phyloP scores from a whole-genome alignment of 2,329 filamentous ascomycete genomes.

The Blumeria hordei region DNA sequence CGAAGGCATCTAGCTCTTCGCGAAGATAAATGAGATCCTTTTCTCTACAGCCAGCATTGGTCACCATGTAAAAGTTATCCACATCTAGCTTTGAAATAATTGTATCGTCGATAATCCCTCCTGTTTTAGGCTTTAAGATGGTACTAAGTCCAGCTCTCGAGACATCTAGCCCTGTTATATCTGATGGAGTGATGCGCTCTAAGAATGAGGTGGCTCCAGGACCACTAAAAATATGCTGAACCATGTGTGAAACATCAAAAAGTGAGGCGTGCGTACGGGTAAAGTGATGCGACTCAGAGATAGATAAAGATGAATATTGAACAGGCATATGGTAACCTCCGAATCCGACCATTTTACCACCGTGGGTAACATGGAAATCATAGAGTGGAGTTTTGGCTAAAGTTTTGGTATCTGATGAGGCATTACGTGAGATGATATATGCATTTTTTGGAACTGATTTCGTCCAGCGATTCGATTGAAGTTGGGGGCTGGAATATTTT shows the following conservation, averaged over 20 bases:
- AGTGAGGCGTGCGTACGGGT: slow-evolving; percentile 71
- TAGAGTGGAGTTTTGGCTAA: slow-evolving; percentile 49
- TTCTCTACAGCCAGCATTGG: slow-evolving; percentile 75
- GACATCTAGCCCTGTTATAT: slow-evolving; percentile 34
- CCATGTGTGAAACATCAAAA: slow-evolving; percentile 96
- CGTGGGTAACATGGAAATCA: slow-evolving; percentile 51
- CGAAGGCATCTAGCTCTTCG: slow-evolving; percentile 39
- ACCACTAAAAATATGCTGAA: slow-evolving; percentile 66
- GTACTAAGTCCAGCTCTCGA: slow-evolving; percentile 66
- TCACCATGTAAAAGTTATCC: slow-evolving; percentile 73
- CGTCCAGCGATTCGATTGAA: background rate
- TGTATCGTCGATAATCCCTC: slow-evolving; percentile 87
- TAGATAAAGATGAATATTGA: slow-evolving; percentile 54
- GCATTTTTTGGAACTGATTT: background rate
- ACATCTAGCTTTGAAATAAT: slow-evolving; percentile 61
- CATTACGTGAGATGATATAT: slow-evolving; percentile 6
- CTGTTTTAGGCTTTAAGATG: slow-evolving; percentile 53
- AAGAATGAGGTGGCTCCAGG: slow-evolving; percentile 61
- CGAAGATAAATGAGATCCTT: slow-evolving; percentile 66
- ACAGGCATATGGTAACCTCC: slow-evolving; percentile 84
- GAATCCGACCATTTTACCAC: slow-evolving; percentile 92
- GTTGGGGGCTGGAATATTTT: background rate
- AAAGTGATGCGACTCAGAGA: slow-evolving; percentile 71
- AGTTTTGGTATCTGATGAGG: slow-evolving; percentile 7
- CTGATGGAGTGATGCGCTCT: slow-evolving; percentile 60